These are phyloP conservation scores for Moesziomyces sp. DNA, from an alignment of 1,284 basidiomycete species.

Conservation along the genomic window DNA sequence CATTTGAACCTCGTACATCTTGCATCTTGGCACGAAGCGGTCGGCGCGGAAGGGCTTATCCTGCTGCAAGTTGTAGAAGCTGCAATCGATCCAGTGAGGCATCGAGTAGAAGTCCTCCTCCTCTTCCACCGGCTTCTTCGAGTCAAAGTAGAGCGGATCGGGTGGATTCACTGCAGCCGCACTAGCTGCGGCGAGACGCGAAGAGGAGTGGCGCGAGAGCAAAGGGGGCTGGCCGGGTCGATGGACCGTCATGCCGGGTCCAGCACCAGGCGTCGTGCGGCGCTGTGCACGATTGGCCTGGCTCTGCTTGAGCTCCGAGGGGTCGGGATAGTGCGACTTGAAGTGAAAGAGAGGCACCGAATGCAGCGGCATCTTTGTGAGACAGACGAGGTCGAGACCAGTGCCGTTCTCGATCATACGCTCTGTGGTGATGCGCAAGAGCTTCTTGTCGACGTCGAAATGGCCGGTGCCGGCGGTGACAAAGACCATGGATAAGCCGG, in stretches of 20 bases:
- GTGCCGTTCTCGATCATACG: constrained; percentile 96
- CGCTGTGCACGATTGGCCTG: constrained; percentile 23
- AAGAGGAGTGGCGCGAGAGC: constrained; percentile 32
- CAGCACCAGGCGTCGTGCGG: constrained; percentile 18
- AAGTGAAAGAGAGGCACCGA: constrained; percentile 72
- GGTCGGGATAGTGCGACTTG: constrained; percentile 48
- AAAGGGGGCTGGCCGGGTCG: constrained; percentile 21
- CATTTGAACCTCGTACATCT: constrained; percentile 67
- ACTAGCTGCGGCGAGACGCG: constrained; percentile 16
- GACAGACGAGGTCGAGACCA: constrained; percentile 85
- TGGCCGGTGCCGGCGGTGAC: constrained; percentile 95
- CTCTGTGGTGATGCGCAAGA: constrained; percentile 90
- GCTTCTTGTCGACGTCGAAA: constrained; percentile 88
- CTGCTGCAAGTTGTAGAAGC: constrained; percentile 67
- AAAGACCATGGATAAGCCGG: constrained; percentile 84
- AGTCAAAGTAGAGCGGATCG: constrained; percentile 61
- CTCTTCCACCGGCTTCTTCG: constrained; percentile 31
- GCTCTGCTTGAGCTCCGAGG: constrained; percentile 33
- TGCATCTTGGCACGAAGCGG: constrained; percentile 66
- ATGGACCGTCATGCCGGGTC: constrained; percentile 35
- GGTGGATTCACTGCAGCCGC: constrained; percentile 36
- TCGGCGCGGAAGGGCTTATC: constrained; percentile 64
- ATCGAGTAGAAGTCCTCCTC: constrained; percentile 58
- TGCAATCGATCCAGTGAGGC: constrained; percentile 67
- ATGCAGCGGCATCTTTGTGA: constrained; percentile 92